Base-by-base conservation (phyloP, 176 grass and related monocot species). In the Oryza punctata region DNA sequence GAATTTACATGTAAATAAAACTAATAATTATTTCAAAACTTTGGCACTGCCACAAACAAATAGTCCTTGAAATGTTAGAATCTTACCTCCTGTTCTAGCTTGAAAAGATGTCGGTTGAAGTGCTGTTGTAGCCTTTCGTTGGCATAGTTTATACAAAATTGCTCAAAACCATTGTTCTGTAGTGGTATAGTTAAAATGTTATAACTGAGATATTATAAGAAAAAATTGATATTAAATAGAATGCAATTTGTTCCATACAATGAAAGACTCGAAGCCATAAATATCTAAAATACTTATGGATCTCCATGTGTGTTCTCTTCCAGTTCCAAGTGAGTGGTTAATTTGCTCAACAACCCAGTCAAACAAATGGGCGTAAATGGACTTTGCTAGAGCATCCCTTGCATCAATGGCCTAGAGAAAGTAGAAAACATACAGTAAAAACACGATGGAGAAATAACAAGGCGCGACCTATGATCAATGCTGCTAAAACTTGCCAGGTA, bases 201-300 rank as follows among this genome's bases (percentile, higher is more conserved):
- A 80, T 16, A 44, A 67, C 37, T 59, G 60, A 50, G 44, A 5
- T 85, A 78, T 67, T 78, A 63, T 3, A 38, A 77, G 14, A 46
- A 28, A 4, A 67, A 65, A 76, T 38, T 19, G 46, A 23, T 76
- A 85, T 50, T 59, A 28, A 84, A 82, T 40, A 84, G 76, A 82
- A 70, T 78, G 71, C 25, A 85, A 65, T 74, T 26, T 52, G 65
- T 32, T 85, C 30, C 94, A 70, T 93, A 99, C 96, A 77, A 87
- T 84, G 69, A 99, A 99, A 67, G 91, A 99, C 65, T 99, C 96
- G 8, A 99, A 99, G 40, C 96, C 96, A 88, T 96, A 99, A 50
- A 99, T 99, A 90, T 99, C 96, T 60, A 99, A 88, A 94, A 99
- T 99, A 84, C 91, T 94, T 83, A 99, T 99, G 87, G 91, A 96